Base-by-base conservation (phyloP, 495 filamentous ascomycete genomes). In the Saxophila tyrrhenica region DNA sequence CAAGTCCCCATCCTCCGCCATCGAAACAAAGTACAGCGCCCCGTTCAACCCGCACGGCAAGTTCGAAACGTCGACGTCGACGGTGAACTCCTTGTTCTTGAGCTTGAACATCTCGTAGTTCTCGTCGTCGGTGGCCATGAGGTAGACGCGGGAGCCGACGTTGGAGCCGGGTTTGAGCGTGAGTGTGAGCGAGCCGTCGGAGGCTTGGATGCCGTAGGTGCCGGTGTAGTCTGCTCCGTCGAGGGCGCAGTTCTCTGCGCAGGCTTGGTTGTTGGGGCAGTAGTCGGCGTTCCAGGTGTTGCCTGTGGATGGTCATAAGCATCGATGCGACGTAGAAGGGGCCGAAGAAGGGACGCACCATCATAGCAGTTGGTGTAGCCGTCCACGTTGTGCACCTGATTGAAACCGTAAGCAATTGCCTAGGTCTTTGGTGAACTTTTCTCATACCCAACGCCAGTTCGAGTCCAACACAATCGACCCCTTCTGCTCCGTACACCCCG, bases 51-150 rank as follows among this genome's bases (percentile, higher is more conserved):
- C 29, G 29, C 29, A 35, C 5, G 29, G 29, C 29, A 35, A 13
- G 7, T 35, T 35, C 7, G 7, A 7, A 5, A 35, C 29, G 13
- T 35, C 29, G 29, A 35, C 29, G 13, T 35, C 80, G 63, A 84
- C 84, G 25, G 72, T 69, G 50, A 85, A 65, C 55, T 85, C 82
- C 53, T 75, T 66, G 56, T 77, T 77, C 17, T 77, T 69, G 9
- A 58, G 25, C 5, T 35, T 35, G 29, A 84, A 70, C 29, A 78
- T 72, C 49, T 80, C 72, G 68, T 85, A 85, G 54, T 80, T 77
- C 48, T 70, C 61, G 44, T 72, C 71, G 22, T n/a, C 24, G 50
- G 69, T 65, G 25, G 73, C 77, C 7, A 87, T 72, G 24, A 85
- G 70, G 64, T 85, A 85, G 16, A 80, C 67, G 19, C 82, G 75